phyloP scores from a whole-genome alignment of 768 basidiomycete species.

The Kwoniella sp. region DNA sequence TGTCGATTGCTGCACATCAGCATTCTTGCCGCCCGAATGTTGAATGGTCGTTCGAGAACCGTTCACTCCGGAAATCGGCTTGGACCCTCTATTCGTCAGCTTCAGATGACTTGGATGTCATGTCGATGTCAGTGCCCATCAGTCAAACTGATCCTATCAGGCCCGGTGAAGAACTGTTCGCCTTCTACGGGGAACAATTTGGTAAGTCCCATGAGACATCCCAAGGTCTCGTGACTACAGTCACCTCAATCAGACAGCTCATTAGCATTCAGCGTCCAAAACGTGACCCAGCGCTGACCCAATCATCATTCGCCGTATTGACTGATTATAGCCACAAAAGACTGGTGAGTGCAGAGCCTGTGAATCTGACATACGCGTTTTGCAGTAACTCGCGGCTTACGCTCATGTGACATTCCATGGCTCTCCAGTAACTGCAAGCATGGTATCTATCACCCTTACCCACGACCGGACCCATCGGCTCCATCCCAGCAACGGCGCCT shows the following conservation, averaged over 20 bases:
- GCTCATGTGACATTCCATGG: too few relatives aligned
- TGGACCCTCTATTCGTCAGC: neutral
- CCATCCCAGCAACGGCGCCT: too few relatives aligned
- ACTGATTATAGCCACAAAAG: neutral
- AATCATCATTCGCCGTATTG: neutral
- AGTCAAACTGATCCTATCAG: neutral
- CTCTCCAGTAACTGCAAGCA: too few relatives aligned
- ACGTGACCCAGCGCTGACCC: neutral
- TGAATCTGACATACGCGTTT: neutral
- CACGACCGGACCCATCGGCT: too few relatives aligned
- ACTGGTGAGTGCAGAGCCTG: neutral
- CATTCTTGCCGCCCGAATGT: neutral
- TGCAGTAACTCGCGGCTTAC: too few relatives aligned
- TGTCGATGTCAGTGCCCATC: neutral
- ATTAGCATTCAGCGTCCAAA: too few relatives aligned
- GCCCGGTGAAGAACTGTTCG: conserved; percentile 8
- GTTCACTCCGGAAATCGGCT: neutral
- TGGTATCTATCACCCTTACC: too few relatives aligned
- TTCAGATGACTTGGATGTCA: neutral
- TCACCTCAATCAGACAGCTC: too few relatives aligned
- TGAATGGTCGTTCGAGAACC: neutral
- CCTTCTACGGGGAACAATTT: conserved; percentile 10
- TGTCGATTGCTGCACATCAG: too few relatives aligned
- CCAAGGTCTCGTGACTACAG: too few relatives aligned
- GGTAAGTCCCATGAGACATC: neutral